Base-by-base conservation (phyloP, 2,329 filamentous ascomycete species). In the Exophiala oligosperma region DNA sequence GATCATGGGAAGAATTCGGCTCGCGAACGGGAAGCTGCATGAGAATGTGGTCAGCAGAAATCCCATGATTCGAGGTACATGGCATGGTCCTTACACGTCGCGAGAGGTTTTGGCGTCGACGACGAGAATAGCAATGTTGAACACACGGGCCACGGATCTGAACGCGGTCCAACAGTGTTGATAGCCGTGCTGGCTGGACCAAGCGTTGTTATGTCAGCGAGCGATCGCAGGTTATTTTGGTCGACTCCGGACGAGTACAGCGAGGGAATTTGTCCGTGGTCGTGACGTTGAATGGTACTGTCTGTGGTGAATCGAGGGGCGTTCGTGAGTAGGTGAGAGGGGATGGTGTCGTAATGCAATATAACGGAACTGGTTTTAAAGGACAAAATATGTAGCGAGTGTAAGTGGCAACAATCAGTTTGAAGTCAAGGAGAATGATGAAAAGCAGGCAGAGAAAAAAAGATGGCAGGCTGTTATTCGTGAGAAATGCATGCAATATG, bases 11-110 rank as follows among this genome's bases (percentile, higher is more conserved):
- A 38, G 54, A 21, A 35, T 46, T 56, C 50, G 46, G 54, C 9
- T 57, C 54, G 52, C 47, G 47, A 38, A 52, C 56, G 60, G 61
- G 43, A 58, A 54, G 47, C 61, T 63, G 54, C 57, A 60, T 60
- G 40, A 46, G 9, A 40, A 43, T 50, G 37, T 40, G 43, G 52
- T 63, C 57, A 63, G 61, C 52, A 56, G 51, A 40, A 53, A n/a
- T 6, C 23, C 47, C 40, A 24, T 41, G n/a, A 14, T 17, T 37
- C 17, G 24, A 49, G 23, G 24, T 24, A 41, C 29, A 23, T 28
- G 32, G 24, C 8, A 48, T 23, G 12, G 21, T 51, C 28, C 49
- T 51, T 38, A 51, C 37, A 51, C 17, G 41, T 54, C 41, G 28
- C 41, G 40, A 54, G n/a, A 49, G 17, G 14, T 49, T 23, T 23